phyloP scores from a whole-genome alignment of 768 basidiomycete genomes.

The Pleurotus pulmonarius region DNA sequence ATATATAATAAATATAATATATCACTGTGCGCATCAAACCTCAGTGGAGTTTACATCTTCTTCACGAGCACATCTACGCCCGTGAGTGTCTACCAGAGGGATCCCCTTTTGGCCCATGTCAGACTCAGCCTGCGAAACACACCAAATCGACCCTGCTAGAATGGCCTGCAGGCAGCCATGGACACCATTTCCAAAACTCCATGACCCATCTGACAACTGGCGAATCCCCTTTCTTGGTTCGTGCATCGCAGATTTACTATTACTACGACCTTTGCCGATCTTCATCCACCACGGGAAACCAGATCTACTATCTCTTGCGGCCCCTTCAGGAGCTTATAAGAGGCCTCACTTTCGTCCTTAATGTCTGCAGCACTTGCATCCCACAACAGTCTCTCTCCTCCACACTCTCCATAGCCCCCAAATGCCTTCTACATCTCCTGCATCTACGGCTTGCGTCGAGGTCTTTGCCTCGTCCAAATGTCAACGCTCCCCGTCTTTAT shows the following conservation, averaged over 20 bases:
- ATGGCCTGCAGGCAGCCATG: constrained; percentile 16
- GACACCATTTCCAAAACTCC: constrained; percentile 15
- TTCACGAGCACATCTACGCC: constrained; percentile 19
- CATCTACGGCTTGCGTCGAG: constrained; percentile 34
- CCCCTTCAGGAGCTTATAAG: constrained; percentile 31
- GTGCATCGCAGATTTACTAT: constrained; percentile 17
- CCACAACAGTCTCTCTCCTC: constrained; percentile 14
- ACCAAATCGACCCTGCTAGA: constrained; percentile 24
- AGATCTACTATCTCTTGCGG: constrained; percentile 28
- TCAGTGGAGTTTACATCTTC: constrained; percentile 11
- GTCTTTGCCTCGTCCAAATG: constrained; percentile 40
- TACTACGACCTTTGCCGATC: constrained; percentile 33
- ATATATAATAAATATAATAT: not conserved
- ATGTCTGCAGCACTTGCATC: constrained; percentile 25
- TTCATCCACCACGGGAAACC: constrained; percentile 35
- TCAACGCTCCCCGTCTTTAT: constrained; percentile 38
- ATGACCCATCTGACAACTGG: constrained; percentile 27
- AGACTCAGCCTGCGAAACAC: constrained; percentile 6
- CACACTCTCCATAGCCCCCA: constrained; percentile 9
- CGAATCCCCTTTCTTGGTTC: constrained; percentile 17
- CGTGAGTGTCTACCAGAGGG: constrained; percentile 11
- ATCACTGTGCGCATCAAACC: not conserved
- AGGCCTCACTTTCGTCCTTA: constrained; percentile 19
- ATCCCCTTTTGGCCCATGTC: constrained; percentile 10
- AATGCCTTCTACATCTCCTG: constrained; percentile 35